Evolutionary conservation across 2,329 filamentous ascomycete species (phyloP), one percentile per base, ranked within the genome.

Genomic region (Fulvia fulva): DNA sequence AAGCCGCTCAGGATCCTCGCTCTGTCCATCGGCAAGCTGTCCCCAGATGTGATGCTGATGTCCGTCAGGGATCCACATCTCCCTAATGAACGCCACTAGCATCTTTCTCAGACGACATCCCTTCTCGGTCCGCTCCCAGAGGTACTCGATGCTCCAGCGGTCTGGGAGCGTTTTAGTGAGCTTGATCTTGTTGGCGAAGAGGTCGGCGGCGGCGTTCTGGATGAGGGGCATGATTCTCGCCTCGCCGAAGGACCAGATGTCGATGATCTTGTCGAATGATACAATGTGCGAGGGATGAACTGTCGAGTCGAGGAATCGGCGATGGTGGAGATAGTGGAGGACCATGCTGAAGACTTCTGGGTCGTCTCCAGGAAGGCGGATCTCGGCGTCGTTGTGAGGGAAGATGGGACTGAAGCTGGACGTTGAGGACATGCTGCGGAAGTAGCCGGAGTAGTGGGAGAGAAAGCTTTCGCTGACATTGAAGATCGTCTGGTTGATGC

Each of bases 181-280:
- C 19, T 54, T 55, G 21, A 65, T 58, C n/a, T 58, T 55, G 1
- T 44, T 25, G 0, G 45, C 53, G 30, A 62, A 58, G 9, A 60
- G 37, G 37, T 65, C 59, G n/a, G 25, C 16, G 16, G 41, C 53
- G 22, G 28, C 37, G 47, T 65, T 65, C 44, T 63, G 61, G 8
- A 65, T 49, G 7, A 61, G 30, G 19, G 63, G 61, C 49, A 63
- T 57, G 25, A 46, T 49, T 23, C 53, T 52, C 9, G 52, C 25
- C 8, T 54, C 34, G n/a, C 51, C 63, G 41, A 63, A 58, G 14
- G 46, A 22, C 32, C 54, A 63, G 52, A 63, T 23, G 21, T 57
- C 52, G 46, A 63, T 53, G 49, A 65, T 50, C 2, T 47, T 55
- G 57, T 61, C 56, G 51, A 57, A 65, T 32, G 47, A 23, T 28